These are phyloP conservation scores for Solanum hybrid DNA, from an alignment of 305 asterid genomes.

Conservation along the genomic window DNA sequence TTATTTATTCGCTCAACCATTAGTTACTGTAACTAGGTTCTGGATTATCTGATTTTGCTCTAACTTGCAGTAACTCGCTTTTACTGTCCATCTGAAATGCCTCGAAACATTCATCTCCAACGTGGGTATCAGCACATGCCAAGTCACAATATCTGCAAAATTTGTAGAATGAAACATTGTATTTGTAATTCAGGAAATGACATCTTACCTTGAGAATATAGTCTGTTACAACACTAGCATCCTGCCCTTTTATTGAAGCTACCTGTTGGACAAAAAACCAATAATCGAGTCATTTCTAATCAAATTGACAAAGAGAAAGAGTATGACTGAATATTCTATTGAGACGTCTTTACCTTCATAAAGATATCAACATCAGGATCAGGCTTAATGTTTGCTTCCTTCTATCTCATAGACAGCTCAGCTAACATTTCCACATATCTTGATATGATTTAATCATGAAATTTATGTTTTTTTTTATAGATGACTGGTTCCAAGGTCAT, in stretches of 20 bases:
- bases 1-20: background rate
- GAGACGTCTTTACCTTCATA: background rate
- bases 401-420: background rate
- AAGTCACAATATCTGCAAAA: constrained; percentile 46
- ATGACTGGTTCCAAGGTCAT: background rate
- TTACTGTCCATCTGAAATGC: constrained; percentile 78
- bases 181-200: background rate
- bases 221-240: constrained; percentile 29
- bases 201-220: constrained; percentile 42
- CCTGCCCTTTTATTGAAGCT: background rate
- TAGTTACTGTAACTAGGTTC: background rate
- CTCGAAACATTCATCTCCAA: constrained; percentile 49
- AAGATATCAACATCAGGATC: background rate
- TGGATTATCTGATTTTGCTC: background rate
- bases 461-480: background rate
- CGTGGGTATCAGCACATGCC: constrained; percentile 56
- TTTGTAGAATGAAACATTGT: background rate
- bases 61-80: constrained; percentile 61
- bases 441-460: background rate
- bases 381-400: background rate
- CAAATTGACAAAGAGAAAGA: background rate
- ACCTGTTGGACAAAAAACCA: background rate
- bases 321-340: background rate
- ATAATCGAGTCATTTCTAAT: background rate
- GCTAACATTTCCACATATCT: background rate